Base-by-base conservation (phyloP, 2,329 filamentous ascomycete genomes). In the Pseudopithomyces chartarum region DNA sequence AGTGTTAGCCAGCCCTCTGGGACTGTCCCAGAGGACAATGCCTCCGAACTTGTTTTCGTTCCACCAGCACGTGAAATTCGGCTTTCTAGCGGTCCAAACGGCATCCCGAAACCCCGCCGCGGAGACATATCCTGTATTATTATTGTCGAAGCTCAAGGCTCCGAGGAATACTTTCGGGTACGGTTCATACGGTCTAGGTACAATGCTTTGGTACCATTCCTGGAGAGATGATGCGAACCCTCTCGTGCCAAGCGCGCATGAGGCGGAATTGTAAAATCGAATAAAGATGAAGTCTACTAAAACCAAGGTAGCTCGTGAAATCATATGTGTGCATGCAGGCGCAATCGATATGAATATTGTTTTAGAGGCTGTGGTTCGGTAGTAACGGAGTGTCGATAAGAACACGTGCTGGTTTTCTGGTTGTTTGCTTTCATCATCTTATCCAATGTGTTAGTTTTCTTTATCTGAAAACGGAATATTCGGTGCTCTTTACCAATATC, bases 251-350 rank as follows among this genome's bases (percentile, higher is more conserved):
- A 53, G 11, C 11, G 50, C 17, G 23, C 50, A 53, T 10, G 13
- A 8, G 17, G 50, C 50, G 17, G 50, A 45, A 29, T 52, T 52
- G 26, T 52, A 52, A 19, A 45, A 52, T 5, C 50, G 50, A 36
- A 52, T 52, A 23, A 52, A 52, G 17, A 52, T 44, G 29, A 52
- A 52, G 12, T 52, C 50, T 20, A 52, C 38, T 15, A 52, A 19
- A 22, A 32, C 50, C 15, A 52, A 10, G 11, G 29, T 23, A 13
- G 38, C 50, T 23, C 15, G n/a, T 6, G 50, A 36, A 26, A 34
- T 44, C n/a, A 13, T 44, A 12, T 10, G n/a, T 13, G 38, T 52
- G 50, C 50, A 52, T 7, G 36, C n/a, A 12, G 50, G 50, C n/a
- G 50, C 50, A 10, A 40, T 29, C 36, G 50, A 52, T 26, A 52